These are phyloP conservation scores for Fusarium chuoi DNA, from an alignment of 2,329 filamentous ascomycete genomes.

Conservation along the genomic window DNA sequence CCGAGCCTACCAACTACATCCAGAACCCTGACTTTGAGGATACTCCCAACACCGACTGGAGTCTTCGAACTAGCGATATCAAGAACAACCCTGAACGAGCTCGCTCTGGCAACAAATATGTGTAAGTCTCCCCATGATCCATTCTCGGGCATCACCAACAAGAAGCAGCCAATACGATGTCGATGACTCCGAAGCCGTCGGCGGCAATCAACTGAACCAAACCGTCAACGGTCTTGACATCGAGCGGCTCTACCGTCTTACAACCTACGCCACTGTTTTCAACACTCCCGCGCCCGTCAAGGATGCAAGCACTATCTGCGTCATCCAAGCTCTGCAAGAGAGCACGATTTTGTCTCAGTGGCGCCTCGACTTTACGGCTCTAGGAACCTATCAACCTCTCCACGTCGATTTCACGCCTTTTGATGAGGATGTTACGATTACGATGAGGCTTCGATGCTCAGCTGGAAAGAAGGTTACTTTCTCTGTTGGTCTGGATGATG, in stretches of 20 bases:
- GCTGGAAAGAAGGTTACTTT: neutral
- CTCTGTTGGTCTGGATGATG: neutral
- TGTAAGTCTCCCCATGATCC: rapidly evolving
- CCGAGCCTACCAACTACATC: neutral
- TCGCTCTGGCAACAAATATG: neutral
- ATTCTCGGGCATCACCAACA: rapidly evolving
- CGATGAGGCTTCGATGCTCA: neutral
- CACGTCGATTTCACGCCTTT: neutral
- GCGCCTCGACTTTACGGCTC: rapidly evolving
- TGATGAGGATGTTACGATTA: neutral
- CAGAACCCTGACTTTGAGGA: neutral
- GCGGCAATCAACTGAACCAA: neutral
- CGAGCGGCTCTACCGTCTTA: neutral
- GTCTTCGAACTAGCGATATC: neutral
- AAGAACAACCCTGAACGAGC: rapidly evolving
- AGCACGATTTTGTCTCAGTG: rapidly evolving
- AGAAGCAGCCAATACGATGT: neutral
- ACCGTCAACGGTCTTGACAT: neutral
- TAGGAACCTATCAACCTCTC: neutral
- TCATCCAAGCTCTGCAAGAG: neutral
- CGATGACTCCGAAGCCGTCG: neutral
- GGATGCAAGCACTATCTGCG: neutral
- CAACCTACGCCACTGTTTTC: neutral
- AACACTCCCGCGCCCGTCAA: neutral
- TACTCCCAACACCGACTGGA: neutral